Evolutionary conservation across 495 filamentous ascomycete species (phyloP).

Genomic region (Trichocladium uniseriatum): DNA sequence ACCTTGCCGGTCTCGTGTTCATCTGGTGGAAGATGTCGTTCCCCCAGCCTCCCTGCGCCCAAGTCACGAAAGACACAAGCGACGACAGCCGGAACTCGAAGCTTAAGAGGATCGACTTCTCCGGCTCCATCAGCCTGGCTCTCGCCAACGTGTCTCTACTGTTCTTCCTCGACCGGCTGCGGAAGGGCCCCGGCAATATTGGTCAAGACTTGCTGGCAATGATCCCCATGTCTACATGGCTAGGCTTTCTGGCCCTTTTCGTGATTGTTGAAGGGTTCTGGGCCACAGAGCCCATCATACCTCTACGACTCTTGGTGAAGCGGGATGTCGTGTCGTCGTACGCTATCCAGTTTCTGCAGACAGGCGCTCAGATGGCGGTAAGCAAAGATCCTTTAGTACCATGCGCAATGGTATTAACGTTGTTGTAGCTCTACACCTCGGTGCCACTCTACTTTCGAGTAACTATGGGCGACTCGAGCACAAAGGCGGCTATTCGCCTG

Average conservation of each 20-base stretch:
- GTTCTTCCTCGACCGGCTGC: constrained; percentile 9
- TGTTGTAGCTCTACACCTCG: constrained; percentile 3
- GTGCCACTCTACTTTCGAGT: constrained; percentile 9
- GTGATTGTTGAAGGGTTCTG: constrained; percentile 2
- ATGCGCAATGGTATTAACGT: no score
- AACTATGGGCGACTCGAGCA: background rate
- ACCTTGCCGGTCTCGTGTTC: constrained; percentile 1
- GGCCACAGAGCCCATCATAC: constrained; percentile 11
- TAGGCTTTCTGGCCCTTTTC: constrained; percentile 2
- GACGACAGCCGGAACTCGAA: background rate
- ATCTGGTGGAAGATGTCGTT: constrained; percentile 15
- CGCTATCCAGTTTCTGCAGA: constrained; percentile 10
- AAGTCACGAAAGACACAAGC: background rate
- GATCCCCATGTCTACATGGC: constrained; percentile 3
- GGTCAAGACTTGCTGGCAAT: background rate
- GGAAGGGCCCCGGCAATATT: background rate
- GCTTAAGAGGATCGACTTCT: constrained; percentile 11
- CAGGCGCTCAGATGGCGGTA: constrained; percentile 12
- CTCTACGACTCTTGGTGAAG: background rate
- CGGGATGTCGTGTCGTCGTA: constrained; percentile 7
- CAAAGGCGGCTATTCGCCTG: background rate
- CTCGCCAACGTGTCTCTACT: constrained; percentile 10
- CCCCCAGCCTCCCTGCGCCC: background rate
- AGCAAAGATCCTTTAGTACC: no score
- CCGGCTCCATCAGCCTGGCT: constrained; percentile 7